These are phyloP conservation scores for Isatis lusitanica DNA, from an alignment of 441 rosid genomes.

Conservation along the genomic window DNA sequence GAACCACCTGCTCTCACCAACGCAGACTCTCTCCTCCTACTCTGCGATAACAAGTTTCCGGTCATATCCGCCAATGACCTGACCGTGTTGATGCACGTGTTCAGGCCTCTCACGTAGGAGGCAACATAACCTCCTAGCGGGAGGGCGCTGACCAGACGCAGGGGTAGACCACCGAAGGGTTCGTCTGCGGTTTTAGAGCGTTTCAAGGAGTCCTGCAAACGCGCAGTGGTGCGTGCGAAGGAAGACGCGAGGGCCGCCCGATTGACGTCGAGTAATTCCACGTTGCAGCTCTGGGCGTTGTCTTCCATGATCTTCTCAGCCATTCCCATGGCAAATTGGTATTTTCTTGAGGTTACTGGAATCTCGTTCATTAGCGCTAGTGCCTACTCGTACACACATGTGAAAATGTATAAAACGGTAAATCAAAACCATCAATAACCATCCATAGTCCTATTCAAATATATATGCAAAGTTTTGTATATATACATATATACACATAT, in stretches of 20 bases:
- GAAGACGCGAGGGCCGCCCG: conserved; percentile 58
- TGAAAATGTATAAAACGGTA: background rate
- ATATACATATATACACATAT: background rate
- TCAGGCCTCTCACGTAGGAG: conserved; percentile 52
- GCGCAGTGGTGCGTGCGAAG: conserved; percentile 52
- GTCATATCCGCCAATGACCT: conserved; percentile 39
- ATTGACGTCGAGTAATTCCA: conserved; percentile 62
- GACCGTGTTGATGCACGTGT: conserved; percentile 40
- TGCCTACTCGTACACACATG: conserved; percentile 39
- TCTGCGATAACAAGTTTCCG: conserved; percentile 32
- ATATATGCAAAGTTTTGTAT: background rate
- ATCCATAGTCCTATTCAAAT: background rate
- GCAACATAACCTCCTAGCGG: conserved; percentile 56
- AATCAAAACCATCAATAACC: background rate
- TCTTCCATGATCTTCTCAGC: conserved; percentile 80
- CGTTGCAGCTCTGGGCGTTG: conserved; percentile 46
- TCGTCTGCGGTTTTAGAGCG: conserved; percentile 30
- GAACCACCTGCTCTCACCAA: background rate
- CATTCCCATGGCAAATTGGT: conserved; percentile 73
- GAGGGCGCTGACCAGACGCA: conserved; percentile 43
- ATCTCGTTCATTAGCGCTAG: conserved; percentile 60
- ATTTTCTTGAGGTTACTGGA: conserved; percentile 69
- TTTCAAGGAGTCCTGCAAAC: conserved; percentile 48
- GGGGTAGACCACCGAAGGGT: conserved; percentile 39
- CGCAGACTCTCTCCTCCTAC: conserved; percentile 22